phyloP scores from a whole-genome alignment of 352 stramenopile species.

The Globisporangium megalacanthum region DNA sequence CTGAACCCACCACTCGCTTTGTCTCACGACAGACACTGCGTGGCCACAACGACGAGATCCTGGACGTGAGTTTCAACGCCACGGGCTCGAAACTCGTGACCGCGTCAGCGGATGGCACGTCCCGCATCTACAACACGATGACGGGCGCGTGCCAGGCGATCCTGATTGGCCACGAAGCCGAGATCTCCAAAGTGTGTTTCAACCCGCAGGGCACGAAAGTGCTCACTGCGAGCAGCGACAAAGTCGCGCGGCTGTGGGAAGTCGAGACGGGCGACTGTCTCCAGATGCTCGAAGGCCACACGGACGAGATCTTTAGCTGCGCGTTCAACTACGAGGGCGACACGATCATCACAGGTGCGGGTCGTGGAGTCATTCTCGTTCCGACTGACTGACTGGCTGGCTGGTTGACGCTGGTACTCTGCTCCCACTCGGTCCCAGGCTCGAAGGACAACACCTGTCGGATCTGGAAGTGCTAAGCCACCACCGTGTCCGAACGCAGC shows the following conservation, averaged over 20 bases:
- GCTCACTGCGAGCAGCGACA: slow-evolving; percentile 92
- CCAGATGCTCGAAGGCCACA: slow-evolving; percentile 94
- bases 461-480: slow-evolving; percentile 70
- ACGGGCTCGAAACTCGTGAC: slow-evolving; percentile 94
- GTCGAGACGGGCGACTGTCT: slow-evolving; percentile 93
- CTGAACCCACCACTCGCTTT: background rate
- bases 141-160: slow-evolving; percentile 93
- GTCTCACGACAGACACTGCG: slow-evolving; percentile 72
- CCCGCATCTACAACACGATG: slow-evolving; percentile 95
- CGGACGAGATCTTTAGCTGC: slow-evolving; percentile 96
- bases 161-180: slow-evolving; percentile 92
- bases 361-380: no score
- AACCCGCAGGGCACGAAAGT: slow-evolving; percentile 94
- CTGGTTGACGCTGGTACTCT: background rate
- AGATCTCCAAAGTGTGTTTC: slow-evolving; percentile 95
- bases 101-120: slow-evolving; percentile 90
- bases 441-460: slow-evolving; percentile 86
- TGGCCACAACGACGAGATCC: slow-evolving; percentile 94
- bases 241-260: slow-evolving; percentile 92
- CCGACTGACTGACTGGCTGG: background rate
- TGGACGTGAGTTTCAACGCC: slow-evolving; percentile 94
- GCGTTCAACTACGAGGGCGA: slow-evolving; percentile 96
- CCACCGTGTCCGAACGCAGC: no score
- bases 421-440: slow-evolving; percentile 18
- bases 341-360: slow-evolving; percentile 96